phyloP scores from a whole-genome alignment of 1,284 basidiomycete species.

The Tilletiaria anomala region DNA sequence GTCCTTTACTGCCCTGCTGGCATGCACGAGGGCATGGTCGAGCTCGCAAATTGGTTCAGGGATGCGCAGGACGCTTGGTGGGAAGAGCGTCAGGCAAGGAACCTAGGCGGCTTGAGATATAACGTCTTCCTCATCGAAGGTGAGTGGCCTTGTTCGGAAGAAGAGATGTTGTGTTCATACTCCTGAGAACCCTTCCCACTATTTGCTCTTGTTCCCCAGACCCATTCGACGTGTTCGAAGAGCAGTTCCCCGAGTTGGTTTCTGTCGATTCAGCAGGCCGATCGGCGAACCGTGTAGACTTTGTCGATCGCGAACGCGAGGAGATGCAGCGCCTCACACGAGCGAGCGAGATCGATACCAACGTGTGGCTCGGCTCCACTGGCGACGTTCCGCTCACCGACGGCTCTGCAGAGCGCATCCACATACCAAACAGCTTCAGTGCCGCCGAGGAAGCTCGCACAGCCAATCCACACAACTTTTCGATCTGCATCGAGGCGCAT shows the following conservation, averaged over 20 bases:
- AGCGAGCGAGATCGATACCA: constrained; percentile 59
- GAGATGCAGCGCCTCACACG: constrained; percentile 78
- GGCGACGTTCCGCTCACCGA: neutral
- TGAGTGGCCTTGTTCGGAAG: too few relatives aligned
- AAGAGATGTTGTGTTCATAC: too few relatives aligned
- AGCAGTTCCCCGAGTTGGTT: constrained; percentile 44
- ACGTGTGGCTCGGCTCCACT: constrained; percentile 45
- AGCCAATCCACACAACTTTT: constrained; percentile 58
- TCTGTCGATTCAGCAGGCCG: constrained; percentile 45
- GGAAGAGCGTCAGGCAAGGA: constrained; percentile 45
- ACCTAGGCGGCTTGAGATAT: constrained; percentile 53
- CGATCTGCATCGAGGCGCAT: constrained; percentile 73
- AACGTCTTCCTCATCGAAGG: constrained; percentile 74
- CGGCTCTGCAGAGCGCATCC: neutral
- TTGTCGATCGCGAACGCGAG: constrained; percentile 55
- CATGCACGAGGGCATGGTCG: constrained; percentile 18
- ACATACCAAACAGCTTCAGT: neutral
- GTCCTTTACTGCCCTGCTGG: constrained; percentile 54
- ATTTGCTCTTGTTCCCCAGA: too few relatives aligned
- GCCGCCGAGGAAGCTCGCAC: neutral
- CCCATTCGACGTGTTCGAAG: constrained; percentile 47
- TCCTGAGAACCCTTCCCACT: too few relatives aligned
- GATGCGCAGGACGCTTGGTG: constrained; percentile 27
- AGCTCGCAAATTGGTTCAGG: constrained; percentile 22
- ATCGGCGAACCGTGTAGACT: constrained; percentile 42